Percentiles rank a stretch among this genome's conserved stretches.
Conservation (phyloP, 371 early-diverging fungal species). For the Mucor ambiguus region DNA sequence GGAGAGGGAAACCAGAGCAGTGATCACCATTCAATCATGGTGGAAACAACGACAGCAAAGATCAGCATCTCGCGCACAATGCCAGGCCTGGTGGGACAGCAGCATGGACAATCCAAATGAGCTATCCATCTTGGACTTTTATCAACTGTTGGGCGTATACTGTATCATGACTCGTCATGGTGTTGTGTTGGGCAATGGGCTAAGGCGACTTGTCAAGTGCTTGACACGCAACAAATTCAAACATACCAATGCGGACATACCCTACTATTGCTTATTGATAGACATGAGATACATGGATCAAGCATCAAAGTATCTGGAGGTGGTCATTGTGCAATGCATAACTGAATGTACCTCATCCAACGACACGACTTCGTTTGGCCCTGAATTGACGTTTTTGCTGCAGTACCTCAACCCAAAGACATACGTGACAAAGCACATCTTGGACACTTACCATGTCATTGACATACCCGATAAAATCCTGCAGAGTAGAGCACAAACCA, state of each 20-base stretch:
- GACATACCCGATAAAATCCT: slow-evolving; percentile 20
- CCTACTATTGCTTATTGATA: slow-evolving; percentile 34
- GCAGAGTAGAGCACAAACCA: slow-evolving; percentile 15
- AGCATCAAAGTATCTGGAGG: slow-evolving; percentile 28
- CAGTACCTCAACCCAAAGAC: slow-evolving; percentile 55
- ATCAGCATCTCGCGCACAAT: slow-evolving; percentile 8
- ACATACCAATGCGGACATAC: slow-evolving; percentile 1
- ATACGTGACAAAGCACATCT: slow-evolving; percentile 30
- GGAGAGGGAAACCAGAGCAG: slow-evolving; percentile 25
- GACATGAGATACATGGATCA: slow-evolving; percentile 30
- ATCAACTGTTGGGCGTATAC: slow-evolving; percentile 31
- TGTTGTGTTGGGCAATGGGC: not conserved
- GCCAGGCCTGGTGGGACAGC: slow-evolving; percentile 36
- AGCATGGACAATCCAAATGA: not conserved
- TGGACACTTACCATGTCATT: slow-evolving; percentile 21
- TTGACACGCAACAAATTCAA: slow-evolving; percentile 23
- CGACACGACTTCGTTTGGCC: slow-evolving; percentile 38
- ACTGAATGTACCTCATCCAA: slow-evolving; percentile 18
- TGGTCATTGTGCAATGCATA: slow-evolving; percentile 31
- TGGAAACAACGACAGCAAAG: slow-evolving; percentile 29
- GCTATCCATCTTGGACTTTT: slow-evolving; percentile 17
- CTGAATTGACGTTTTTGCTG: slow-evolving; percentile 53
- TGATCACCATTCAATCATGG: slow-evolving; percentile 30
- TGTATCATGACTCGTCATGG: slow-evolving; percentile 18
- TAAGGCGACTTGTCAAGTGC: slow-evolving; percentile 20